These are phyloP conservation scores for Skeletonema costatum DNA, from an alignment of 108 stramenopile species.

Conservation along the genomic window DNA sequence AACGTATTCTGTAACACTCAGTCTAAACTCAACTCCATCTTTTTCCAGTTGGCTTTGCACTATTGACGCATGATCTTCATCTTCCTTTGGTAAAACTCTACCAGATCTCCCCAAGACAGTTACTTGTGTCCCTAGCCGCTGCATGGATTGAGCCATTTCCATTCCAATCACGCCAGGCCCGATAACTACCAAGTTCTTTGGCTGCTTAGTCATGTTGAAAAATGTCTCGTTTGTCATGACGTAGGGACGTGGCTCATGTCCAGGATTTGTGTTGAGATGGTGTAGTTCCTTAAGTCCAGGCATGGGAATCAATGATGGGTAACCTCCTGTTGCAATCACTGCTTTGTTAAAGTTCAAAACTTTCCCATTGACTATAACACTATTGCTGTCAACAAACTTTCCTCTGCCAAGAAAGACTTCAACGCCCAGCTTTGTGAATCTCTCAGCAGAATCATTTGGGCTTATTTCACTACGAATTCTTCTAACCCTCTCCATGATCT, in stretches of 20 bases:
- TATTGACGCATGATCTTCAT: constrained; percentile 65
- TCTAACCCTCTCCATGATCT: constrained; percentile 85
- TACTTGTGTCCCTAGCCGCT: constrained; percentile 78
- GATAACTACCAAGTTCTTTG: constrained; percentile 74
- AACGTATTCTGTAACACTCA: constrained; percentile 49
- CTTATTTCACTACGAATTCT: constrained; percentile 72
- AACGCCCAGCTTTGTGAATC: constrained; percentile 73
- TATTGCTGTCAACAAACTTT: constrained; percentile 53
- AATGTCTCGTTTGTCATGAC: constrained; percentile 90
- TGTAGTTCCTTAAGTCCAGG: constrained; percentile 63
- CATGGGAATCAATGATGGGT: constrained; percentile 70
- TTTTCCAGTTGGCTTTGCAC: constrained; percentile 62
- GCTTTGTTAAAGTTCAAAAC: constrained; percentile 71
- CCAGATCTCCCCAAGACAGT: constrained; percentile 76
- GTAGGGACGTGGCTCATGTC: constrained; percentile 38
- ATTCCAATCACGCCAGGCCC: constrained; percentile 91
- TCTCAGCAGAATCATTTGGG: constrained; percentile 80
- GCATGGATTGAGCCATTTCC: constrained; percentile 90
- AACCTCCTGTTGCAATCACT: constrained; percentile 86
- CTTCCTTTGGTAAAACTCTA: constrained; percentile 76
- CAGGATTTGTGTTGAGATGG: constrained; percentile 35
- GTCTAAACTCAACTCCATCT: constrained; percentile 64
- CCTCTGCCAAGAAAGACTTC: constrained; percentile 68
- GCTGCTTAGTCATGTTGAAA: constrained; percentile 84
- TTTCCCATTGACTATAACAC: constrained; percentile 62